These are phyloP conservation scores for Flaveria ramosissima DNA, from an alignment of 129 eudicot genomes.

Conservation along the genomic window DNA sequence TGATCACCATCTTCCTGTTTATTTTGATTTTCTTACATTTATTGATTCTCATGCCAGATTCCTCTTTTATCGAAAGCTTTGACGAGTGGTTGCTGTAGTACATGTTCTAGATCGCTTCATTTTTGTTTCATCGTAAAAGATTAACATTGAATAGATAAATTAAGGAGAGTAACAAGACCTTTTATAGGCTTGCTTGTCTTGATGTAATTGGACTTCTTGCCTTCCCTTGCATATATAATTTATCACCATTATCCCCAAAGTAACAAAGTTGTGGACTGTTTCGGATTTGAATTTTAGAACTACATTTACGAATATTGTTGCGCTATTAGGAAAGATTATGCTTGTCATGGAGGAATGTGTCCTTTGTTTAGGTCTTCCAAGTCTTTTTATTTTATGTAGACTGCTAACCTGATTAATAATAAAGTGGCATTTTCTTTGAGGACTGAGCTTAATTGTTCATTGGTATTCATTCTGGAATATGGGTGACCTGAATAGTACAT, in stretches of 20 bases:
- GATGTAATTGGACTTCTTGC: background rate
- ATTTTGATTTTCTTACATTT: background rate
- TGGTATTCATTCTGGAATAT: background rate
- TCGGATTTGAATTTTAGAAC: background rate
- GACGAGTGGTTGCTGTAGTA: background rate
- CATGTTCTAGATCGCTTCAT: constrained; percentile 11
- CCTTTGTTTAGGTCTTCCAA: background rate
- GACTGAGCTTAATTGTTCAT: constrained; percentile 20
- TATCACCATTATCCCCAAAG: background rate
- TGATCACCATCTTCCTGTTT: background rate
- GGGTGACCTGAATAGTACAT: background rate
- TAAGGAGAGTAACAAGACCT: background rate
- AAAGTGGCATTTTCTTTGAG: background rate
- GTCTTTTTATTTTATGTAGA: background rate
- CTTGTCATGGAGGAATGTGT: background rate
- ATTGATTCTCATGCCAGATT: background rate
- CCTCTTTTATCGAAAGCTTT: background rate
- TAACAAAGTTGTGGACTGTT: background rate
- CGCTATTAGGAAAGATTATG: background rate
- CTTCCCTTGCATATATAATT: constrained; percentile 2
- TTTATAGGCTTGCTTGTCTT: background rate
- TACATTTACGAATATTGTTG: background rate
- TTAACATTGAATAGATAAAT: background rate
- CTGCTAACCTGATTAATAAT: background rate
- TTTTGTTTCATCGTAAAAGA: background rate